Base-by-base conservation (phyloP, 2,329 filamentous ascomycete species). In the Fusarium staphyleae region DNA sequence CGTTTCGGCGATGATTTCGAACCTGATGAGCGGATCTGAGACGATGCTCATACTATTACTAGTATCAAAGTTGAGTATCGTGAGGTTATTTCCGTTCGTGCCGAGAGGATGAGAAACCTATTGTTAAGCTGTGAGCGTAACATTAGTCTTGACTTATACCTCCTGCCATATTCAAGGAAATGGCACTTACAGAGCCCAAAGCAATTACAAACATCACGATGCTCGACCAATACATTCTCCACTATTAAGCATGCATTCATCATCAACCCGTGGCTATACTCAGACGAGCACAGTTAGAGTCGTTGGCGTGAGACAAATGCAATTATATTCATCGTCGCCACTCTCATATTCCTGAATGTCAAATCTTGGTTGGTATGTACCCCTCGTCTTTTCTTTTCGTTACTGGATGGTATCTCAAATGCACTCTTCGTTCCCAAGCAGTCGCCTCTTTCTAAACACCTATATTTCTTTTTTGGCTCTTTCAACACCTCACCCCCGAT, bases 1-100 rank as follows among this genome's bases (percentile, higher is more conserved):
- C n/a, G 79, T 81, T 12, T 68, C 58, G 2, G 66, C 52, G 62
- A 84, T 72, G 60, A 90, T 81, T 48, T 75, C 67, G 74, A 85
- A 90, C 52, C 78, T 85, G 55, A 87, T 79, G 47, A 93, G 73
- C 1, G 87, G 82, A 70, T 90, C 87, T 0, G 86, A 87, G 8
- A 78, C 68, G 49, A 85, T 75, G 11, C 63, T 55, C 8, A 77
- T 78, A 57, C 62, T 72, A 67, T 80, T 75, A 60, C 65, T 55
- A 52, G 71, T 48, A 63, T 81, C 76, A 29, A 73, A 70, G 70
- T 78, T 77, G 50, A 77, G 72, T 48, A 82, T 76, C 12, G 66
- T 66, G 68, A 87, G 81, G 16, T 79, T 73, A 36, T 75, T 77
- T 67, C 88, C 87, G 67, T 82, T 81, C 90, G 86, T 58, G 88